Evolutionary conservation across 495 filamentous ascomycete genomes (phyloP).

Genomic region (Talaromyces adpressus): DNA sequence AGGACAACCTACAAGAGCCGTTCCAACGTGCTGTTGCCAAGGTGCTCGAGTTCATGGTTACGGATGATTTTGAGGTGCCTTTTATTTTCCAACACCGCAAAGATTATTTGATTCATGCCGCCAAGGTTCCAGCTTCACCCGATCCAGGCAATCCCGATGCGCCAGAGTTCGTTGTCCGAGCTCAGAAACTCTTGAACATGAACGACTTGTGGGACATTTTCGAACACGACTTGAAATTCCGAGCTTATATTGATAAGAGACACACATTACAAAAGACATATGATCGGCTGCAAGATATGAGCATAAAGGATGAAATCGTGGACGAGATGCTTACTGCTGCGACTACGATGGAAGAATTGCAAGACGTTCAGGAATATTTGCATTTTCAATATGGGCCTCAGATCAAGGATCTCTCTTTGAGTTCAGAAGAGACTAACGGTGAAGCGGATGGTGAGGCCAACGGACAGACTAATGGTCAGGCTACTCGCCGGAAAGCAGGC

Average conservation of each 20-base stretch:
- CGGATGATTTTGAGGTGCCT: slow-evolving; percentile 88
- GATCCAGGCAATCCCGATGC: slow-evolving; percentile 54
- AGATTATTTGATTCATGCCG: slow-evolving; percentile 92
- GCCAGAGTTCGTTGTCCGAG: slow-evolving; percentile 63
- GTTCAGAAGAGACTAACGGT: slow-evolving; percentile 40
- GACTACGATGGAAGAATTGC: slow-evolving; percentile 81
- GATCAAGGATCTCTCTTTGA: slow-evolving; percentile 61
- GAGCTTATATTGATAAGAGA: slow-evolving; percentile 82
- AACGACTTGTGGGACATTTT: slow-evolving; percentile 92
- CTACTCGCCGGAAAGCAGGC: slow-evolving; percentile 64
- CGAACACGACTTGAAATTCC: slow-evolving; percentile 89
- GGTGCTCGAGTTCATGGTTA: slow-evolving; percentile 89
- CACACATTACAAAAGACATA: slow-evolving; percentile 72
- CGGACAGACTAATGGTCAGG: slow-evolving; percentile 19
- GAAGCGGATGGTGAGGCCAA: slow-evolving; percentile 21
- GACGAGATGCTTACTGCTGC: slow-evolving; percentile 75
- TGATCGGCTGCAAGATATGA: slow-evolving; percentile 56
- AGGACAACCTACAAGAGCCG: slow-evolving; percentile 61
- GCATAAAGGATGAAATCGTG: slow-evolving; percentile 49
- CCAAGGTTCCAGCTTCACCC: slow-evolving; percentile 53
- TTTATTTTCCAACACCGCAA: slow-evolving; percentile 98
- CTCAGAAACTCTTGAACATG: slow-evolving; percentile 86
- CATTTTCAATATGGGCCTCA: slow-evolving; percentile 88
- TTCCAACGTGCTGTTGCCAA: slow-evolving; percentile 85
- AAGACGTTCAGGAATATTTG: slow-evolving; percentile 93